Evolutionary conservation across 2,329 filamentous ascomycete species (phyloP), one percentile per base, ranked within the genome.

Genomic region (Calycina herbarum): DNA sequence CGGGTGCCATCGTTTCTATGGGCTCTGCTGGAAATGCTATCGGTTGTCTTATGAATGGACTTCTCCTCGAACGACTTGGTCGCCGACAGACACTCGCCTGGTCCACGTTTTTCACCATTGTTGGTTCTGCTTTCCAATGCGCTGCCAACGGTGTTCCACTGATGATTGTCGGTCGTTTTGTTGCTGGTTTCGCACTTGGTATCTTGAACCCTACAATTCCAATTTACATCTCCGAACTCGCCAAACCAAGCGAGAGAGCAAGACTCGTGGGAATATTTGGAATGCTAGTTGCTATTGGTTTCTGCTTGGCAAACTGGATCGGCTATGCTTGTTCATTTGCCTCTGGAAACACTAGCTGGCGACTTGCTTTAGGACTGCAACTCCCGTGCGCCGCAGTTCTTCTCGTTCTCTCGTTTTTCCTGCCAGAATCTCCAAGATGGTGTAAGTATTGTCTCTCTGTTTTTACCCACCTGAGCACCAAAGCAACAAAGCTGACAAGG

Each of bases 161-260:
- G 87, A 82, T 93, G 35, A 86, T 90, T 66, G 83, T 83, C 3
- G 90, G 89, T 2, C 86, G 90, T 66, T 71, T 73, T 31, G 68
- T 72, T 8, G 75, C 74, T 48, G 72, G 72, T 45, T 71, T 73
- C 27, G 67, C 81, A 1, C 76, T 83, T 24, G 82, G 82, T 3
- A 73, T 81, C 42, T 76, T 82, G 68, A 80, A 79, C 1, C 76
- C 78, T 11, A 80, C 78, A 0, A 78, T 82, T 38, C 81, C 81
- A 1, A 79, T 64, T 29, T 64, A 64, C 11, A 64, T 64, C 31
- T 59, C 73, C 24, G 74, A 75, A 61, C 66, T 73, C 3, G 70
- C 74, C 13, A 73, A 71, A n/a, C 71, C 74, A n/a, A 61, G 71
- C 24, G 65, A 71, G 29, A 70, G 74, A 42, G 74, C 71, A 27